phyloP scores from a whole-genome alignment of 495 filamentous ascomycete genomes.

The Talaromyces borbonicus region DNA sequence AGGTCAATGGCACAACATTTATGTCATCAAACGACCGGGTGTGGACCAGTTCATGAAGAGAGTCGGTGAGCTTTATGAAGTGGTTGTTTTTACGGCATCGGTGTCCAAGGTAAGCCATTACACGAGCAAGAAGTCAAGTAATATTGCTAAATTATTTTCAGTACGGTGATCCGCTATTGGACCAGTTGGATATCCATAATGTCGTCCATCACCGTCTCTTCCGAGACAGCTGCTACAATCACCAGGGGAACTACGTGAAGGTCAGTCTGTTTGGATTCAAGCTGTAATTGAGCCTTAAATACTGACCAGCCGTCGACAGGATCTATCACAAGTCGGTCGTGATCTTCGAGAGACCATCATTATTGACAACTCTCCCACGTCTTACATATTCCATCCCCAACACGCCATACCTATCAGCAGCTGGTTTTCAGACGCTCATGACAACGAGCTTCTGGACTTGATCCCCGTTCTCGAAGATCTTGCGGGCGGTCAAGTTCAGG shows the following conservation, averaged over 20 bases:
- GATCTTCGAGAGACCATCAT: constrained; percentile 98
- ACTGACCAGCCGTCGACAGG: constrained; percentile 37
- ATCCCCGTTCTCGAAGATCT: constrained; percentile 98
- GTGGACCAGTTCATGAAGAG: constrained; percentile 99
- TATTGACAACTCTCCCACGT: constrained; percentile 98
- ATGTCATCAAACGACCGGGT: constrained; percentile 96
- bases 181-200: constrained; percentile 94
- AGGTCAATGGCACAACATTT: constrained; percentile 97
- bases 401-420: constrained; percentile 99
- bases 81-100: constrained; percentile 97
- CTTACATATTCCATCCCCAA: constrained; percentile 99
- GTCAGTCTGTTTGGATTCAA: constrained; percentile 23
- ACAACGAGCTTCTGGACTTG: constrained; percentile 96
- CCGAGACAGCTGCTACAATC: constrained; percentile 97
- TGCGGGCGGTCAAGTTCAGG: constrained; percentile 72
- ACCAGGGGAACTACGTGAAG: constrained; percentile 99
- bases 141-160: constrained; percentile 23
- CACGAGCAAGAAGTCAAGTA: background rate
- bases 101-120: constrained; percentile 76
- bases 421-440: constrained; percentile 99
- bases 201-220: constrained; percentile 96
- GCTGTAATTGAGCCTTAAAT: background rate
- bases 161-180: constrained; percentile 94
- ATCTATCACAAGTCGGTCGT: constrained; percentile 91
- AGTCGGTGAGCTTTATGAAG: constrained; percentile 94